Percentiles rank a stretch among this genome's conserved stretches.
Conservation (phyloP, 2,329 filamentous ascomycete genomes). For the Ophiosphaerella korrae region DNA sequence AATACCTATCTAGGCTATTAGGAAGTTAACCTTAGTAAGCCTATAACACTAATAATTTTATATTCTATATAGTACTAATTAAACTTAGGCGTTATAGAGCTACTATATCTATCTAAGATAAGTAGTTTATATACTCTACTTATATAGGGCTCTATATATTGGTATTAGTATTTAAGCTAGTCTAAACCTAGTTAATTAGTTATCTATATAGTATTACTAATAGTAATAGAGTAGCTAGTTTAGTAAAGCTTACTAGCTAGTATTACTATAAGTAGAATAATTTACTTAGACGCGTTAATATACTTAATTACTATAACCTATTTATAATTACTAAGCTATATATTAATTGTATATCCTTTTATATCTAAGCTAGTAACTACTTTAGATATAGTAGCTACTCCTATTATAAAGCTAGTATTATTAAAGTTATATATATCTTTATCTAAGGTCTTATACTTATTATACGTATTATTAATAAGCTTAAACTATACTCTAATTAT, state of each 20-base stretch:
- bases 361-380: too few relatives aligned
- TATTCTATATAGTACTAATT: too few relatives aligned
- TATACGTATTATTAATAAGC: conserved; percentile 5
- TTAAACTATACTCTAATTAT: conserved; percentile 12
- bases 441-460: conserved; percentile 10
- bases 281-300: background rate
- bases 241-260: too few relatives aligned
- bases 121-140: background rate
- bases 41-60: too few relatives aligned
- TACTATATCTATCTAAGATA: too few relatives aligned
- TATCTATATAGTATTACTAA: background rate
- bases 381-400: too few relatives aligned
- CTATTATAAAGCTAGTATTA: background rate
- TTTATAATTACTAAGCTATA: too few relatives aligned
- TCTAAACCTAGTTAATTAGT: background rate
- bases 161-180: background rate
- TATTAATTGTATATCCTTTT: too few relatives aligned
- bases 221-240: too few relatives aligned
- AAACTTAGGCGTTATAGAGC: too few relatives aligned
- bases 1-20: too few relatives aligned
- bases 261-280: background rate
- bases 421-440: conserved; percentile 17
- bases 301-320: background rate
- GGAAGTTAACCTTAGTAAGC: too few relatives aligned
- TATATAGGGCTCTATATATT: conserved; percentile 1